Conservation (phyloP, 2,329 filamentous ascomycete genomes). For the Pseudopyricularia javanii region DNA sequence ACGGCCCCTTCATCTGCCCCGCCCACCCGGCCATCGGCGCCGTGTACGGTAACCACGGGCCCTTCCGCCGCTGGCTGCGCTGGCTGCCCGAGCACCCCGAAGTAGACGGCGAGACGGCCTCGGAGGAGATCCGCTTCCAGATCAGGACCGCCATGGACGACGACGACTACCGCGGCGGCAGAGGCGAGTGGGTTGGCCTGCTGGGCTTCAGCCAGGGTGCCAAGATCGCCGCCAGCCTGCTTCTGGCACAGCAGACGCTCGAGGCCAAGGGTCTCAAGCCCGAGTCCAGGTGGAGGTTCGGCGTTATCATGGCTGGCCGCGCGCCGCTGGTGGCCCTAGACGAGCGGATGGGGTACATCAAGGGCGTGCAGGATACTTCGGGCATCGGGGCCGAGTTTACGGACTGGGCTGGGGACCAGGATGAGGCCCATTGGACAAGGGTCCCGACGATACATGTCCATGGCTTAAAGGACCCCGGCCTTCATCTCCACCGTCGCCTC, state of each 20-base stretch:
- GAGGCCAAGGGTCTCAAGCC: background rate
- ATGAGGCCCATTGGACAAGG: constrained; percentile 30
- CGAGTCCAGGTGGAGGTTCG: constrained; percentile 5
- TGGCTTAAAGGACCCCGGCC: constrained; percentile 45
- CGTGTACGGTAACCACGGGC: constrained; percentile 27
- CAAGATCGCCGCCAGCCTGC: constrained; percentile 45
- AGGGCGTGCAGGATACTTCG: constrained; percentile 28
- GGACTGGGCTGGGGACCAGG: constrained; percentile 19
- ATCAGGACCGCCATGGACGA: constrained; percentile 31
- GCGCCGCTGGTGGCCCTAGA: constrained; percentile 6
- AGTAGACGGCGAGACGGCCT: constrained; percentile 28
- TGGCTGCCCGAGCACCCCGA: constrained; percentile 44
- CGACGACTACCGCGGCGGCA: constrained; percentile 35
- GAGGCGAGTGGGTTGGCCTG: constrained; percentile 45
- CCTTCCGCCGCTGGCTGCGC: constrained; percentile 39
- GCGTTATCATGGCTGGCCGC: constrained; percentile 23
- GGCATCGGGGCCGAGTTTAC: constrained; percentile 13
- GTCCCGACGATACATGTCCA: constrained; percentile 58
- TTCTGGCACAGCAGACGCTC: constrained; percentile 22
- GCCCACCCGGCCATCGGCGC: constrained; percentile 40
- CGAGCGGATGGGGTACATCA: constrained; percentile 4
- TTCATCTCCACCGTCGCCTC: constrained; percentile 45
- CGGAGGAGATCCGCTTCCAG: constrained; percentile 6
- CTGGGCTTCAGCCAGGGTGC: constrained; percentile 58
- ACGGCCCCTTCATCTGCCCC: constrained; percentile 54